These are phyloP conservation scores for Talaromyces wortmannii DNA, from an alignment of 495 filamentous ascomycete species.

Conservation along the genomic window DNA sequence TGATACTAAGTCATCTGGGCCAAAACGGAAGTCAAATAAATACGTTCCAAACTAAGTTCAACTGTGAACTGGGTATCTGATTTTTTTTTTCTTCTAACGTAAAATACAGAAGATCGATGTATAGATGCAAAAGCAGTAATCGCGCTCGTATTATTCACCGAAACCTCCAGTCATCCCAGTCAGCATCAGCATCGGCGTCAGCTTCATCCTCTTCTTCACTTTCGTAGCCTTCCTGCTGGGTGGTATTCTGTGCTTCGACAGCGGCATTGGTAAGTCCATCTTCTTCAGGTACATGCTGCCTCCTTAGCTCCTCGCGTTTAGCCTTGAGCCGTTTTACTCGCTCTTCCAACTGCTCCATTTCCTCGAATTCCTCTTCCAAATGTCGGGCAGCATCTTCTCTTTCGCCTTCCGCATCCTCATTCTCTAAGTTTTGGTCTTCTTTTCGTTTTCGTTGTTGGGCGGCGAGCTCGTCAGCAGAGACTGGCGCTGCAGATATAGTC, in stretches of 20 bases:
- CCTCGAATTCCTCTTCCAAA: conserved; percentile 84
- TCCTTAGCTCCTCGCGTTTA: conserved; percentile 52
- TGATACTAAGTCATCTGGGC: too few species aligned
- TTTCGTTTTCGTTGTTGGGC: conserved; percentile 55
- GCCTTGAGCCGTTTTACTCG: conserved; percentile 72
- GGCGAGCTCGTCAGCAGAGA: conserved; percentile 67
- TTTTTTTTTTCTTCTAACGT: too few species aligned
- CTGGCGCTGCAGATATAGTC: conserved; percentile 61
- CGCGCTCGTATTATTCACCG: conserved; percentile 23
- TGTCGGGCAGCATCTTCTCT: conserved; percentile 77
- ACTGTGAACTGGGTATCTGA: too few species aligned
- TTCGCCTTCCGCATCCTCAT: conserved; percentile 67
- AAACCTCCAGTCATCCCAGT: conserved; percentile 68
- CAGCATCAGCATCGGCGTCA: conserved; percentile 50
- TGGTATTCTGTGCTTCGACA: conserved; percentile 24
- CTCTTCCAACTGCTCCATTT: conserved; percentile 87
- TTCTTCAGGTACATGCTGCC: conserved; percentile 18
- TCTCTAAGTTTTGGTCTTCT: conserved; percentile 26
- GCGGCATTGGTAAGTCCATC: conserved; percentile 20
- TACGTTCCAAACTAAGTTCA: too few species aligned
- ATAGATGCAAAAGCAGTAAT: too few species aligned
- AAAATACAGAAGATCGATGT: too few species aligned
- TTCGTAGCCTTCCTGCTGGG: conserved; percentile 45
- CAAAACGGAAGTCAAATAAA: too few species aligned
- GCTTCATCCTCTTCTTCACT: conserved; percentile 53